phyloP scores from a whole-genome alignment of 129 eudicot species.

The Centella asiatica region DNA sequence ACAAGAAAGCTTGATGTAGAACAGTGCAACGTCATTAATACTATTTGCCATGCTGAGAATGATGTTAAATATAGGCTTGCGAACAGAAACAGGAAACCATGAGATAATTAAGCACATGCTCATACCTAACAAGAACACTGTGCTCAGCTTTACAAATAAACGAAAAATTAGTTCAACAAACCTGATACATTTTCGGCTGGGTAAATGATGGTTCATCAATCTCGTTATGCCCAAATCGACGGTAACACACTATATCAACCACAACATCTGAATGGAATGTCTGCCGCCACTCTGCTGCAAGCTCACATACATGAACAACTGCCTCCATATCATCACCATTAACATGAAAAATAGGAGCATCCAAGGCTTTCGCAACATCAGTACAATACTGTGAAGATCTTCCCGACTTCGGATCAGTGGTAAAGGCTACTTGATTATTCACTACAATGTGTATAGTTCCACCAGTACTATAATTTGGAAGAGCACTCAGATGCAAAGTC shows the following conservation, averaged over 20 bases:
- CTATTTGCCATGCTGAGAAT: no score
- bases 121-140: background rate
- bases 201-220: constrained; percentile 97
- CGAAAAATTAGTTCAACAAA: constrained; percentile 11
- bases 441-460: constrained; percentile 97
- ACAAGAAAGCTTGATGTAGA: background rate
- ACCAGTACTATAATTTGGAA: constrained; percentile 95
- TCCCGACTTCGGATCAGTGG: constrained; percentile 90
- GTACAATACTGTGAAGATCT: constrained; percentile 97
- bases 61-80: background rate
- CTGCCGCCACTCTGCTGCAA: constrained; percentile 99
- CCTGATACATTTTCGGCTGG: constrained; percentile 97
- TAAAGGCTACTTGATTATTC: constrained; percentile 95
- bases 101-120: background rate
- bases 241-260: constrained; percentile 90
- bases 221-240: constrained; percentile 97
- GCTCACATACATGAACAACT: constrained; percentile 94
- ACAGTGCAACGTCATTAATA: no score
- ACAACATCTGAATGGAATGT: constrained; percentile 96
- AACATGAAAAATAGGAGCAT: constrained; percentile 95
- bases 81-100: background rate
- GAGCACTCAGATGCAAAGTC: constrained; percentile 92
- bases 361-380: constrained; percentile 94
- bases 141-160: background rate
- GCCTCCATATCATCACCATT: constrained; percentile 99